A percentile compares a stretch with the other conserved stretches of the same genome.
phyloP scores from a whole-genome alignment of 179 eudicot genomes.

The Beta corolliflora region DNA sequence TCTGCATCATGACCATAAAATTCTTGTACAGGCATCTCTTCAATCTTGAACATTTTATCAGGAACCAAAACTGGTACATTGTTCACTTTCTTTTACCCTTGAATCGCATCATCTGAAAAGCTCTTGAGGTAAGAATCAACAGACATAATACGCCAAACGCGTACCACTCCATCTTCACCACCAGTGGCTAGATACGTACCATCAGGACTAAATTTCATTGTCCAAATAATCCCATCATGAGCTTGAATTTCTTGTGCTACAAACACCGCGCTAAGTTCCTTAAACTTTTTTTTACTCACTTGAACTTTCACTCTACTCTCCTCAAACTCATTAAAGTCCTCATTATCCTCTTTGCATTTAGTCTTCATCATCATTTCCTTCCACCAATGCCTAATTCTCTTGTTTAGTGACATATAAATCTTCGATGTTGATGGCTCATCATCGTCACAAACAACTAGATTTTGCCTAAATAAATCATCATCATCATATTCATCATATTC shows the following conservation, averaged over 20 bases:
- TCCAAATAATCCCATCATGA: constrained; percentile 65
- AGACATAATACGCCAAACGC: constrained; percentile 58
- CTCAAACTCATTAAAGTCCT: constrained; percentile 17
- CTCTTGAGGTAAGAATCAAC: constrained; percentile 30
- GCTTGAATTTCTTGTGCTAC: constrained; percentile 60
- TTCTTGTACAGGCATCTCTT: constrained; percentile 62
- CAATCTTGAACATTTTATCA: constrained; percentile 57
- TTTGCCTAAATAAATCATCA: constrained; percentile 16
- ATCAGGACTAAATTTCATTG: constrained; percentile 79
- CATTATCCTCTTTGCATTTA: constrained; percentile 6
- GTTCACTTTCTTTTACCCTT: constrained; percentile 26
- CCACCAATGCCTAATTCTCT: constrained; percentile 57
- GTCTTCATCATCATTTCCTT: constrained; percentile 34
- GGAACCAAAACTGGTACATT: constrained; percentile 43
- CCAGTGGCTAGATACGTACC: constrained; percentile 77
- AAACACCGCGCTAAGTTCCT: constrained; percentile 58
- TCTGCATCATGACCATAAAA: constrained; percentile 60
- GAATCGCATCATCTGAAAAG: constrained; percentile 5
- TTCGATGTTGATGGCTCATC: constrained; percentile 11
- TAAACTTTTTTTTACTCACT: constrained; percentile 46
- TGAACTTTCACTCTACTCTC: constrained; percentile 39
- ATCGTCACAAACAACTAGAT: constrained; percentile 14
- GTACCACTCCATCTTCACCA: constrained; percentile 78
- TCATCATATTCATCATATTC: too few relatives aligned
- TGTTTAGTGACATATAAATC: constrained; percentile 19